These are phyloP conservation scores for Diaporthe sp. DNA, from an alignment of 2,329 filamentous ascomycete genomes.

Conservation along the genomic window DNA sequence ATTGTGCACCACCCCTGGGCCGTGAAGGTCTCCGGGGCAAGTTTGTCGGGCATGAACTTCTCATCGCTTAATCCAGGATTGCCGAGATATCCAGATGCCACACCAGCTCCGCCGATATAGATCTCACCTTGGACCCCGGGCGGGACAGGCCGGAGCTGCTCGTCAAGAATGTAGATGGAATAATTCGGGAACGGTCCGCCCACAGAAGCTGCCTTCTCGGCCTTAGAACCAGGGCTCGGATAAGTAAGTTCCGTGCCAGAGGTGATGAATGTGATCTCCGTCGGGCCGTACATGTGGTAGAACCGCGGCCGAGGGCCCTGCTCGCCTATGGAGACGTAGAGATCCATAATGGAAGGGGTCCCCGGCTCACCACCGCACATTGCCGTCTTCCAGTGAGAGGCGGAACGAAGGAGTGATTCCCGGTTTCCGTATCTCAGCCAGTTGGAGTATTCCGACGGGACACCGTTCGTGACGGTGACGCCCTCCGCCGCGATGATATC, in stretches of 20 bases:
- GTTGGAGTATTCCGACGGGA: slow-evolving; percentile 50
- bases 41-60: slow-evolving; percentile 30
- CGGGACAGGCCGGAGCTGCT: slow-evolving; percentile 42
- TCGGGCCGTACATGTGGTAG: slow-evolving; percentile 39
- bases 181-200: slow-evolving; percentile 42
- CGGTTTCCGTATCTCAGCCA: slow-evolving; percentile 38
- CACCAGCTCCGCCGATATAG: slow-evolving; percentile 51
- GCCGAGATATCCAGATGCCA: slow-evolving; percentile 51
- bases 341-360: background rate
- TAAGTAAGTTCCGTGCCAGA: background rate
- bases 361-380: slow-evolving; percentile 4
- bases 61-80: slow-evolving; percentile 36
- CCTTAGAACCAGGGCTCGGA: background rate
- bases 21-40: slow-evolving; percentile 22
- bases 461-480: slow-evolving; percentile 48
- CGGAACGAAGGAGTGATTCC: slow-evolving; percentile 10
- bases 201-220: background rate
- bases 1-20: slow-evolving; percentile 40
- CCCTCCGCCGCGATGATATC: slow-evolving; percentile 42
- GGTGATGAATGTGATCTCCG: background rate
- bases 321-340: background rate
- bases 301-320: background rate
- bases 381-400: background rate
- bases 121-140: slow-evolving; percentile 52
- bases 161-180: slow-evolving; percentile 54